Evolutionary conservation across 306 rosid species (phyloP), one percentile per base, ranked within the genome.

Genomic region (Gastrolobium bilobum): DNA sequence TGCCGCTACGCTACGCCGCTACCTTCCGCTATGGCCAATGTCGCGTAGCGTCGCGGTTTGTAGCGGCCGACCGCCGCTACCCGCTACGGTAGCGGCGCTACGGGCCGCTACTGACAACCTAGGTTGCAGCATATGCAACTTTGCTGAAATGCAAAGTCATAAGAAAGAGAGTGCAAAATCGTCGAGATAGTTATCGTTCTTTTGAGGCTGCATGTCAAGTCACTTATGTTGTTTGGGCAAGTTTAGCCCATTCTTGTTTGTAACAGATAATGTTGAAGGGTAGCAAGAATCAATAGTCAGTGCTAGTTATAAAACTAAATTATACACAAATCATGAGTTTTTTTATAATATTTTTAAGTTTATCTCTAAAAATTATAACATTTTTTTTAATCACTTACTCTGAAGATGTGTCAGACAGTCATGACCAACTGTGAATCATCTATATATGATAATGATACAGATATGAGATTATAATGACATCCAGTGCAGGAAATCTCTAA

Each of bases 231-330:
- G 43, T 67, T 59, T 73, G 26, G 51, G 67, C 48, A 70, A 63
- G 64, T 71, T 63, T 63, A 47, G 29, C 38, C n/a, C 57, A 14
- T 71, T 34, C 59, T 40, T 72, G 56, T 66, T 13, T 74, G n/a
- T 40, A 68, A 78, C 6, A 10, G 10, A 70, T 84, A 47, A 54
- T 53, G 53, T 75, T 48, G 73, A 51, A 47, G 35, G 73, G 56
- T 51, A 10, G 53, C 64, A 74, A 79, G 43, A 52, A 58, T 65
- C 71, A 35, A 10, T 5, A 50, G 11, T 51, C 30, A 43, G 33
- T 53, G 44, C 43, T 75, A 37, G 44, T 37, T 51, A 52, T 30
- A 59, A 72, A 65, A 67, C 13, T 31, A 30, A 54, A 60, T 34
- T 14, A 57, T 53, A 71, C 38, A 31, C 15, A 34, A 9, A 37